phyloP scores from a whole-genome alignment of 257 asterid species.

The Mentha longifolia region DNA sequence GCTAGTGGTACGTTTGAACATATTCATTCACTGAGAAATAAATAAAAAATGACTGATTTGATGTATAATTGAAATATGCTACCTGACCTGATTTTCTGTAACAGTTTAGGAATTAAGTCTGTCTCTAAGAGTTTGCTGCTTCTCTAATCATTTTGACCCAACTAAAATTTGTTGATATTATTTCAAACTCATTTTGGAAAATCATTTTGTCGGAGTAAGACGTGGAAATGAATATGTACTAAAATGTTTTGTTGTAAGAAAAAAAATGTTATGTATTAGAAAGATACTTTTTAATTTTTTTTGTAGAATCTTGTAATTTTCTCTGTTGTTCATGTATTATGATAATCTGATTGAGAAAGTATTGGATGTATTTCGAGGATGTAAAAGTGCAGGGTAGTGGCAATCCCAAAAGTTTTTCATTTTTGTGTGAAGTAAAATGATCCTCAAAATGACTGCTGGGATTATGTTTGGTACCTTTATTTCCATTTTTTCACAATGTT shows the following conservation, averaged over 20 bases:
- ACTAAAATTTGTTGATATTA: no score
- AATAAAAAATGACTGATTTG: neutral
- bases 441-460: neutral
- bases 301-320: neutral
- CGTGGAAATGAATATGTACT: neutral
- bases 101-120: neutral
- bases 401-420: neutral
- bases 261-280: neutral
- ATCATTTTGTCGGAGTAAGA: neutral
- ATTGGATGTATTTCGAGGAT: neutral
- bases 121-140: neutral
- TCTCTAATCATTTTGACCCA: neutral
- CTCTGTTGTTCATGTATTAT: neutral
- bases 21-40: neutral
- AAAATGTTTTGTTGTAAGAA: neutral
- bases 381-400: neutral
- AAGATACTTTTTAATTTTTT: neutral
- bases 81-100: neutral
- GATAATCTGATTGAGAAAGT: neutral
- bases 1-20: constrained; percentile 48
- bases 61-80: neutral
- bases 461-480: neutral
- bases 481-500: no score
- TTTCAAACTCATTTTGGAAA: neutral
- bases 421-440: neutral